Conservation (phyloP, 345 rosid species). For the Corchorus olitorius region DNA sequence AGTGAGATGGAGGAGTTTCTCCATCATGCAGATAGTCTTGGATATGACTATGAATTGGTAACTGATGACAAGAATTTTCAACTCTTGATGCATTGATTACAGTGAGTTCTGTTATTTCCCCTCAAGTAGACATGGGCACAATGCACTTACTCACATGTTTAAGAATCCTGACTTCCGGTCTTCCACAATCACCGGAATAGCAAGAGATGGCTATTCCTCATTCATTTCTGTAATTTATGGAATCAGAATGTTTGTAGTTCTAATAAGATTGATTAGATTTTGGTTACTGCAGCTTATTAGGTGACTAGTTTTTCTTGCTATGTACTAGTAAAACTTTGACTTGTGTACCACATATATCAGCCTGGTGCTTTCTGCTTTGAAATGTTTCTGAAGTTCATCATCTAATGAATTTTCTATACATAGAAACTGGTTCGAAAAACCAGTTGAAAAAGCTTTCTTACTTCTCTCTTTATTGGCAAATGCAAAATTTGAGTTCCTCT, state of each 20-base stretch:
- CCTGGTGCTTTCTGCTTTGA: background rate
- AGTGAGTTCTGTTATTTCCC: background rate
- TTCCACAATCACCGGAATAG: background rate
- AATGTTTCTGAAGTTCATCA: background rate
- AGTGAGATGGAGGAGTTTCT: slow-evolving; percentile 66
- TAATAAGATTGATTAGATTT: background rate
- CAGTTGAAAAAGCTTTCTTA: background rate
- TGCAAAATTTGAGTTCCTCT: background rate
- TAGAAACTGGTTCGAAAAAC: background rate
- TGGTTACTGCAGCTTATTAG: background rate
- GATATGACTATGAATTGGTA: slow-evolving; percentile 73
- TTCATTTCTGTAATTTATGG: background rate
- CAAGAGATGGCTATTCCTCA: background rate
- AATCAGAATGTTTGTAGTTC: background rate
- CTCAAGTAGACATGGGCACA: background rate
- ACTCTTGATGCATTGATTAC: slow-evolving; percentile 70
- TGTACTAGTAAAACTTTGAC: background rate
- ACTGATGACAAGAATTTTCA: slow-evolving; percentile 60
- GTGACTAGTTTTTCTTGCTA: background rate
- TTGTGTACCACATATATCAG: background rate
- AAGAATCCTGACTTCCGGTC: background rate
- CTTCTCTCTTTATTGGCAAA: background rate
- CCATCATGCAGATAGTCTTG: slow-evolving; percentile 52
- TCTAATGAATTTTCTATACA: background rate
- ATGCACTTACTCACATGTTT: background rate